A percentile compares a stretch with the other conserved stretches of the same genome.
phyloP scores from a whole-genome alignment of 352 stramenopile genomes.

The Globisporangium abappressorium region DNA sequence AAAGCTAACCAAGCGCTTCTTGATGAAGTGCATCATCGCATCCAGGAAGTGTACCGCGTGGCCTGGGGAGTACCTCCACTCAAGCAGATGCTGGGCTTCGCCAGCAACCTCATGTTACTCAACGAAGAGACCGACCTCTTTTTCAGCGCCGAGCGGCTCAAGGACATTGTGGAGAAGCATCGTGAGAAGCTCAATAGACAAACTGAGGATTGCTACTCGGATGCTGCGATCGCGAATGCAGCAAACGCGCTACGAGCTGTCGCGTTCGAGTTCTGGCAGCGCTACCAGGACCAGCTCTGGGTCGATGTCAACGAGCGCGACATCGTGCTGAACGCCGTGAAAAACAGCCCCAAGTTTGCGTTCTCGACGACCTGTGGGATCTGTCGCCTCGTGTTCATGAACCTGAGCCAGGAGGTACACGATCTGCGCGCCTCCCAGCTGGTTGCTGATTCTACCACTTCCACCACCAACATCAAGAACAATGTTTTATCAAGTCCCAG shows the following conservation, averaged over 20 bases:
- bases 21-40: slow-evolving; percentile 36
- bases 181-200: background rate
- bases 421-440: slow-evolving; percentile 23
- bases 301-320: slow-evolving; percentile 63
- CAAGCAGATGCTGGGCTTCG: slow-evolving; percentile 36
- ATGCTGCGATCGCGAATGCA: slow-evolving; percentile 25
- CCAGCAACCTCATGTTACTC: slow-evolving; percentile 73
- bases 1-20: background rate
- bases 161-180: background rate
- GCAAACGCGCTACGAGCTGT: slow-evolving; percentile 30
- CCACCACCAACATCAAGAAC: background rate
- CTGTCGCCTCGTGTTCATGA: slow-evolving; percentile 49
- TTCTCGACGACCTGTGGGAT: slow-evolving; percentile 46
- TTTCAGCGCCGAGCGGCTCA: slow-evolving; percentile 35
- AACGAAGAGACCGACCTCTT: slow-evolving; percentile 55
- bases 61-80: slow-evolving; percentile 55
- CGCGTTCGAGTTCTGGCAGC: slow-evolving; percentile 67
- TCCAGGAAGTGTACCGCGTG: slow-evolving; percentile 72
- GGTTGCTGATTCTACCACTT: background rate
- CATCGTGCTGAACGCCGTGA: slow-evolving; percentile 41
- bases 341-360: slow-evolving; percentile 52
- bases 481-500: background rate
- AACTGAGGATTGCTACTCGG: slow-evolving; percentile 2
- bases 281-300: slow-evolving; percentile 80
- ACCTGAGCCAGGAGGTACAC: slow-evolving; percentile 51